Evolutionary conservation across 305 asterid species (phyloP).

Genomic region (Plantago lanceolata): DNA sequence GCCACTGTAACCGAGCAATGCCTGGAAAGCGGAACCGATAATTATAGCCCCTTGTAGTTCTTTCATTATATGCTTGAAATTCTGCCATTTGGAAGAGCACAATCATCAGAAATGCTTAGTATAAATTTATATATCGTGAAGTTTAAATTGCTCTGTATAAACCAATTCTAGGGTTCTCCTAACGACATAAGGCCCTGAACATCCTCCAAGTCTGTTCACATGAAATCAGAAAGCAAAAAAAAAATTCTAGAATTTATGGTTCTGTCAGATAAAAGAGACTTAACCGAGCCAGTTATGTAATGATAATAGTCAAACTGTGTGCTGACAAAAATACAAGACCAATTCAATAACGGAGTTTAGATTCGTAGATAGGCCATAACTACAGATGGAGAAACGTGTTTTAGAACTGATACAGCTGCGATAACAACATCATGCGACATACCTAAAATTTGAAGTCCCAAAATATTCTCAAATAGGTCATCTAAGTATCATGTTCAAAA

Average conservation of each 20-base stretch:
- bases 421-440: no score
- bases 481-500: background rate
- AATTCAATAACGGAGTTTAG: background rate
- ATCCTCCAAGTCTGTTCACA: background rate
- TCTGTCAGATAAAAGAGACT: no score
- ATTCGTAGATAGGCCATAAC: background rate
- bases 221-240: no score
- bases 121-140: no score
- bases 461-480: no score
- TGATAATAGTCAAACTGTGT: background rate
- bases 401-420: no score
- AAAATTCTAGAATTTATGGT: no score
- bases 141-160: no score
- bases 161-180: background rate
- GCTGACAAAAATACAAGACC: background rate
- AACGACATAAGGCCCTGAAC: background rate
- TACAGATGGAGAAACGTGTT: background rate
- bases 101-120: conserved; percentile 11
- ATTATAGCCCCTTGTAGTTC: conserved; percentile 95
- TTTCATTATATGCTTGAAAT: conserved; percentile 91
- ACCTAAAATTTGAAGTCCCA: no score
- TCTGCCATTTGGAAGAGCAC: conserved; percentile 44
- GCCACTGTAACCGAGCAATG: conserved; percentile 89
- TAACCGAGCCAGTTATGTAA: no score
- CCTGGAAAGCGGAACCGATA: conserved; percentile 88